Evolutionary conservation across 1,139 yeast genomes (phyloP), one percentile per base, ranked within the genome.

Genomic region (Pneumocystis murina): DNA sequence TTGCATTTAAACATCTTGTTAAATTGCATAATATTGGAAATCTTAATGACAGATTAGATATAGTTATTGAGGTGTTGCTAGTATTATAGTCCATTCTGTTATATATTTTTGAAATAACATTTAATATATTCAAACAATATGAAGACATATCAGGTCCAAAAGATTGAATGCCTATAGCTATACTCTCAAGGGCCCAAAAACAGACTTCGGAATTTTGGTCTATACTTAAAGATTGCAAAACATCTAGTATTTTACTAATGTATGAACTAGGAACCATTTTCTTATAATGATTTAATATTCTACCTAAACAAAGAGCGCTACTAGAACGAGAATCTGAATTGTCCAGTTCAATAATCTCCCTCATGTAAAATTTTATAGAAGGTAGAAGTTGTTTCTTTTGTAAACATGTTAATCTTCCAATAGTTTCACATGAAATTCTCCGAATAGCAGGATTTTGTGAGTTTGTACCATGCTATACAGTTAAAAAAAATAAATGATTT

Each of bases 191-290:
- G 0, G 94, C 80, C 78, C 88, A 86, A 65, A 82, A 80, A 71
- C 87, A 90, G 16, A 92, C 90, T 2, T 82, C 76, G 0, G 96
- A 96, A 71, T 91, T 92, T 0, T 96, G 94, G 73, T 91, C 97
- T 54, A 76, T 76, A 2, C 86, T 75, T 60, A 91, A 76, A 30
- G 87, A 85, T 20, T 79, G 73, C 10, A 85, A 72, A 4, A 88
- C 83, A 57, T 84, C 84, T 65, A 80, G 77, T 14, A 86, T 80
- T 1, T 77, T 71, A 61, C 74, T 73, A 66, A 80, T 74, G 61
- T 75, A 76, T 14, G 72, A 67, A 3, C 74, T 73, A 1, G 75
- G 73, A 16, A 76, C 71, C 68, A 77, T 74, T 24, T 80, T 78
- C 0, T 83, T 76, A 63, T 78, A 77, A 66, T 75, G 77, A 65